phyloP scores from a whole-genome alignment of 345 rosid species.

The Gossypium sturtianum region DNA sequence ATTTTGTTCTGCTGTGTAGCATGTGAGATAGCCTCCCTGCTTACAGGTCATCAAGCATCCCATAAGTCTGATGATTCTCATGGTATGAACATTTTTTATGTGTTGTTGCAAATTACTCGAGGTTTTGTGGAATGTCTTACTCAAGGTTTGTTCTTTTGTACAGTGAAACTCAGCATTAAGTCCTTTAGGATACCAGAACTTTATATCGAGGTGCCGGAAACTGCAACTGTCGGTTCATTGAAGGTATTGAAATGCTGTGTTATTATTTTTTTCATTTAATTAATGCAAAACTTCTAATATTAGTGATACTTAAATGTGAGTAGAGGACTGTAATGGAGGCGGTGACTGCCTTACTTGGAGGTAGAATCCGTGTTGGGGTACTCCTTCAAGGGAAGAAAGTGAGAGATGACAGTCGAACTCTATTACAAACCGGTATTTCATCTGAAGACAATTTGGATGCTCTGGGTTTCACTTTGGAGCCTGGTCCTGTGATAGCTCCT shows the following conservation, averaged over 20 bases:
- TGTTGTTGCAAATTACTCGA: conserved; percentile 12
- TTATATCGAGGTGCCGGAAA: conserved; percentile 78
- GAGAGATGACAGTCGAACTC: conserved; percentile 75
- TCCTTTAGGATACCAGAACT: conserved; percentile 90
- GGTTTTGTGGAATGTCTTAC: conserved; percentile 22
- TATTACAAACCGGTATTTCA: conserved; percentile 72
- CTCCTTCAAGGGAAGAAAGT: conserved; percentile 85
- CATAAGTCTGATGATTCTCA: conserved; percentile 50
- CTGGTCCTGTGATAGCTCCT: conserved; percentile 31
- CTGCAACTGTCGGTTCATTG: conserved; percentile 58
- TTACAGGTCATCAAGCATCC: conserved; percentile 40
- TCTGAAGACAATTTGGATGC: conserved; percentile 50
- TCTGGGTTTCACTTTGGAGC: conserved; percentile 83
- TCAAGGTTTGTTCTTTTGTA: conserved; percentile 18
- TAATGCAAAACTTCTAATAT: conserved; percentile 10
- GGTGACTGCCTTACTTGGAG: conserved; percentile 68
- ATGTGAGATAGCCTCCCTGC: conserved; percentile 37
- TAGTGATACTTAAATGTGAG: conserved; percentile 5
- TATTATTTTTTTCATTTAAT: not conserved
- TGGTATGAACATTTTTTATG: conserved; percentile 40
- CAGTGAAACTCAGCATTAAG: conserved; percentile 93
- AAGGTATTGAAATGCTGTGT: conserved; percentile 45
- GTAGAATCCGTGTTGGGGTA: conserved; percentile 69
- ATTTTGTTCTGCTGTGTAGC: conserved; percentile 30
- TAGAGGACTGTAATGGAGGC: conserved; percentile 85